These are phyloP conservation scores for Backusella parvicylindrica DNA, from an alignment of 192 early-diverging fungal genomes.

Conservation along the genomic window DNA sequence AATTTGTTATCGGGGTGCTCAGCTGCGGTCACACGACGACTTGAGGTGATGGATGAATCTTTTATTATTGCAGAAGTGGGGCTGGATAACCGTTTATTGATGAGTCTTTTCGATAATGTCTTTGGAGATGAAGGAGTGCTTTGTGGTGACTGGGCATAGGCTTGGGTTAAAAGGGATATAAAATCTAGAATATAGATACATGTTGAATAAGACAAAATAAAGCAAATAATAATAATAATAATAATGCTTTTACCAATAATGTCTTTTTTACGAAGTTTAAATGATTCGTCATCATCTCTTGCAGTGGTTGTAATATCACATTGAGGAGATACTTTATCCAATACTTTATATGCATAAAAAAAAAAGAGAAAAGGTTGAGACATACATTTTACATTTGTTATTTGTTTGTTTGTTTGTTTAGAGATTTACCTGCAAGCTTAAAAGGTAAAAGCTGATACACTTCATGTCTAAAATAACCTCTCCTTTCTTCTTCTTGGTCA, in stretches of 20 bases:
- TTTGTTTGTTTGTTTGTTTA: not conserved
- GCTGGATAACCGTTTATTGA: not conserved
- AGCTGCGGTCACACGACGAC: not conserved
- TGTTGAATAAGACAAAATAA: not conserved
- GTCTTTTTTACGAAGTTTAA: slow-evolving; percentile 37
- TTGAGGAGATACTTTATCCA: slow-evolving; percentile 43
- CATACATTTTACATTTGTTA: not conserved
- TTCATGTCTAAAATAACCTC: slow-evolving; percentile 20
- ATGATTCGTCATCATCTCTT: slow-evolving; percentile 26
- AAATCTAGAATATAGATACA: not conserved
- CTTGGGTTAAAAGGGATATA: slow-evolving; percentile 10
- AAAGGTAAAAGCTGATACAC: slow-evolving; percentile 15
- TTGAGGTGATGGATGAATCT: not conserved
- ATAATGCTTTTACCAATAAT: slow-evolving; percentile 29
- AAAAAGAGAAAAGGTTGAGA: not conserved
- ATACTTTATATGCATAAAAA: no score
- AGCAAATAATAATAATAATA: not conserved
- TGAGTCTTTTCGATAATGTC: not conserved
- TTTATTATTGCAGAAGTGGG: not conserved
- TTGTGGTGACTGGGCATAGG: not conserved
- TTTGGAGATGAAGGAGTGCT: not conserved
- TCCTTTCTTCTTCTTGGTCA: slow-evolving; percentile 22
- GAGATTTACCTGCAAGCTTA: slow-evolving; percentile 9
- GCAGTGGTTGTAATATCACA: slow-evolving; percentile 45
- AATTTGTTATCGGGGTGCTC: slow-evolving; percentile 10